Percentiles rank a stretch among this genome's conserved stretches.
Conservation (phyloP, 1,284 basidiomycete genomes). For the Cutaneotrichosporon cutaneum region DNA sequence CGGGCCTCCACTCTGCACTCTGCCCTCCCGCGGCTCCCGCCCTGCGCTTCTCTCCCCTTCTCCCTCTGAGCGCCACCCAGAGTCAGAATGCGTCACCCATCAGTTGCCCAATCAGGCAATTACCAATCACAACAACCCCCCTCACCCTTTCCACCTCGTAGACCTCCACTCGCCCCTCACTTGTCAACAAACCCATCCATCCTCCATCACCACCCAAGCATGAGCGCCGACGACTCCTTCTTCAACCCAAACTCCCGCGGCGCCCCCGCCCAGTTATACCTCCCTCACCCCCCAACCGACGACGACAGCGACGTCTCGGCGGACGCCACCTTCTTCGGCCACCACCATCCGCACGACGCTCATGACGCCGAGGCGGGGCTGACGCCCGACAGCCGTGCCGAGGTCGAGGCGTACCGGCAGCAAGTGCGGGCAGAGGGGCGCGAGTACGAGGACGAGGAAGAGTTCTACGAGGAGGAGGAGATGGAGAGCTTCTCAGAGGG, state of each 20-base stretch:
- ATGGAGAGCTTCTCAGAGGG: slow-evolving; percentile 22
- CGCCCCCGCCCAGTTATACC: neutral
- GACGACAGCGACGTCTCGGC: neutral
- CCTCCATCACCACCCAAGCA: slow-evolving; percentile 2
- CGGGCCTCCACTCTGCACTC: too few species aligned
- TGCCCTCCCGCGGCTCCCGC: too few species aligned
- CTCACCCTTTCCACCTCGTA: too few species aligned
- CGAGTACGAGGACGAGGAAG: slow-evolving; percentile 6
- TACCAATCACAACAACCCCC: neutral
- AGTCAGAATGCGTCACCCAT: neutral
- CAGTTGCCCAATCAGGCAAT: neutral
- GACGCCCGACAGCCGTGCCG: neutral
- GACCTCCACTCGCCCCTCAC: too few species aligned
- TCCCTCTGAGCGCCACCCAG: too few species aligned
- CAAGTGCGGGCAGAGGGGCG: slow-evolving; percentile 3
- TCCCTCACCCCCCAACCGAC: neutral
- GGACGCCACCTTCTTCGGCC: slow-evolving; percentile 7
- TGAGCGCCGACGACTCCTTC: slow-evolving; percentile 23
- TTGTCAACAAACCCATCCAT: neutral
- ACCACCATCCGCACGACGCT: neutral
- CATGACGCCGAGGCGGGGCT: neutral
- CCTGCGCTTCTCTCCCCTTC: too few species aligned
- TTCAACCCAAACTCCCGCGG: slow-evolving; percentile 15
- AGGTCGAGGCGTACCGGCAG: slow-evolving; percentile 3
- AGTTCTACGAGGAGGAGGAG: neutral